Evolutionary conservation across 1,139 yeast genomes (phyloP).

Genomic region (Kodamaea sp.): DNA sequence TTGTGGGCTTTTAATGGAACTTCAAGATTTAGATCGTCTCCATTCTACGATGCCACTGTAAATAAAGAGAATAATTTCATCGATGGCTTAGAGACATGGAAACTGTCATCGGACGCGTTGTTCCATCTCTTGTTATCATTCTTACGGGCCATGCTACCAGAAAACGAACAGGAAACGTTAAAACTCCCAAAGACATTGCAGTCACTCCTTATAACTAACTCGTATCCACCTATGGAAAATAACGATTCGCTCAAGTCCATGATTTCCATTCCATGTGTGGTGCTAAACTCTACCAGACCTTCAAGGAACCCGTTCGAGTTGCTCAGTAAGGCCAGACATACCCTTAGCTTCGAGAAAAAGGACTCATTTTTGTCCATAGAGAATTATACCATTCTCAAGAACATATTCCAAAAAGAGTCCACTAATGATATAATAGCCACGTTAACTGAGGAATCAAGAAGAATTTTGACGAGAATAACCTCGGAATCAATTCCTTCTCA

Average conservation of each 20-base stretch:
- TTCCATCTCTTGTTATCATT: conserved; percentile 79
- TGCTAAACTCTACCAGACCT: conserved; percentile 61
- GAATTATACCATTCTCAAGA: conserved; percentile 73
- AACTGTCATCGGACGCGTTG: conserved; percentile 81
- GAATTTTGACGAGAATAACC: conserved; percentile 62
- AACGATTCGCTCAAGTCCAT: conserved; percentile 38
- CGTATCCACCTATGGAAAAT: conserved; percentile 60
- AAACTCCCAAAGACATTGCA: conserved; percentile 67
- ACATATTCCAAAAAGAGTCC: conserved; percentile 62
- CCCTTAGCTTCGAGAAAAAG: conserved; percentile 69
- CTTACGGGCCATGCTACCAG: conserved; percentile 76
- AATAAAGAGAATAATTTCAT: conserved; percentile 48
- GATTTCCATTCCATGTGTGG: conserved; percentile 59
- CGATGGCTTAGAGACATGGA: conserved; percentile 78
- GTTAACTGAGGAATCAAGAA: conserved; percentile 71
- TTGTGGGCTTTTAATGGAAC: conserved; percentile 76
- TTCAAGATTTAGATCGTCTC: conserved; percentile 25
- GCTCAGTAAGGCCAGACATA: conserved; percentile 60
- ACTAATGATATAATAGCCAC: conserved; percentile 61
- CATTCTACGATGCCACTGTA: conserved; percentile 46
- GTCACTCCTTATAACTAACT: conserved; percentile 58
- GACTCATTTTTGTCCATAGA: conserved; percentile 73
- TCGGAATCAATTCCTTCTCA: conserved; percentile 45
- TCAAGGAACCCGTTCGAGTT: conserved; percentile 51
- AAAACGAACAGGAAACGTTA: conserved; percentile 54